A percentile compares a stretch with the other conserved stretches of the same genome.
phyloP scores from a whole-genome alignment of 2,329 filamentous ascomycete genomes.

The Monosporascus sp. region DNA sequence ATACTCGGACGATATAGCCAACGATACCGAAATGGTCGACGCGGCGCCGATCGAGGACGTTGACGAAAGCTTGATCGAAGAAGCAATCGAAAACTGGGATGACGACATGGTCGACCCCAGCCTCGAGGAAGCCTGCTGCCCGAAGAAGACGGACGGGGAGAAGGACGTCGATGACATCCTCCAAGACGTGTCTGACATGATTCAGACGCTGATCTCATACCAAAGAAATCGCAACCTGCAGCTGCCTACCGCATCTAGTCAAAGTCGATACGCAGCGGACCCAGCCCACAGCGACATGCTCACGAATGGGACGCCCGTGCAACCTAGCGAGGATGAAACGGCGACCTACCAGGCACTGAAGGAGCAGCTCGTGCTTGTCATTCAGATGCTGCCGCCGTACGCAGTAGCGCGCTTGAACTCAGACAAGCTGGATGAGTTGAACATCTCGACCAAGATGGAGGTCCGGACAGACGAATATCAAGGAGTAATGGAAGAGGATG shows the following conservation, averaged over 20 bases:
- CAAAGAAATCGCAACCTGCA: slow-evolving; percentile 73
- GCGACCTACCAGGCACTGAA: slow-evolving; percentile 68
- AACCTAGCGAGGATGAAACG: slow-evolving; percentile 59
- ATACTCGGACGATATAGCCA: slow-evolving; percentile 27
- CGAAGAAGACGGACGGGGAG: slow-evolving; percentile 45
- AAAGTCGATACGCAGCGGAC: slow-evolving; percentile 54
- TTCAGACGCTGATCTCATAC: slow-evolving; percentile 71
- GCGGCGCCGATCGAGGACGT: slow-evolving; percentile 30
- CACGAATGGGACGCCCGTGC: slow-evolving; percentile 58
- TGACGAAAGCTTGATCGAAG: slow-evolving; percentile 47
- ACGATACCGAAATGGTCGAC: slow-evolving; percentile 27
- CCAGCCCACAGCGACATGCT: slow-evolving; percentile 64
- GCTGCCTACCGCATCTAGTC: slow-evolving; percentile 51
- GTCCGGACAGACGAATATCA: slow-evolving; percentile 68
- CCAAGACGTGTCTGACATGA: slow-evolving; percentile 66
- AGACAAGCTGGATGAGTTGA: slow-evolving; percentile 75
- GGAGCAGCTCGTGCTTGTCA: slow-evolving; percentile 66
- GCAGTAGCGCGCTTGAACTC: slow-evolving; percentile 82
- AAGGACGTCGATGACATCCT: slow-evolving; percentile 65
- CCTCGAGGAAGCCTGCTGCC: slow-evolving; percentile 46
- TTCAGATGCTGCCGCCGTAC: slow-evolving; percentile 74
- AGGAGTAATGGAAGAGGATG: slow-evolving; percentile 81
- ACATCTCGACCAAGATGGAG: slow-evolving; percentile 73
- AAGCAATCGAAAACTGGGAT: slow-evolving; percentile 54
- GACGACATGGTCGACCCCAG: slow-evolving; percentile 52